Evolutionary conservation across 2,329 filamentous ascomycete species (phyloP), one percentile per base, ranked within the genome.

Genomic region (Hymenoscyphus albidus): DNA sequence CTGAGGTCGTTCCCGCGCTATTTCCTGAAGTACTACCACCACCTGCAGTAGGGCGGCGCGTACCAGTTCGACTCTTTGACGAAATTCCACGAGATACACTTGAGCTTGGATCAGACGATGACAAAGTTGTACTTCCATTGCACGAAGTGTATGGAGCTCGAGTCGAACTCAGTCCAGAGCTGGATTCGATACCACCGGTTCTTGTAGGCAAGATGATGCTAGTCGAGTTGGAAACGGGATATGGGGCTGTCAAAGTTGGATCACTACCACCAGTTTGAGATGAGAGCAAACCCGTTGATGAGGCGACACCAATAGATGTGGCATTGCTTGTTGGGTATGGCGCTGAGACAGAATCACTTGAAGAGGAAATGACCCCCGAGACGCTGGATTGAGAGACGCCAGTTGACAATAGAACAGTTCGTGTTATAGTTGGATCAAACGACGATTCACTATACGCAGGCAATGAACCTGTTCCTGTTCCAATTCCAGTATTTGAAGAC

Each of bases 311-410:
- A 5, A 42, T 40, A 10, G 40, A 60, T 27, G 62, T 59, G 5
- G 60, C 66, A n/a, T 68, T 68, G 4, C 59, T 42, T 10, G 59
- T 63, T 22, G 66, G 62, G 13, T 66, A 67, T 12, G 67, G 67
- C 16, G 40, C 65, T n/a, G 59, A n/a, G 44, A 65, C 61, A 12
- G 51, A 56, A 44, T 14, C 18, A 38, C 32, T 42, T n/a, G 55
- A 27, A 64, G 58, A 51, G 16, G 58, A 58, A 14, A 51, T n/a
- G 22, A 22, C 59, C 10, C 38, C 40, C 16, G 58, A 60, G 27
- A 51, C 22, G 14, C 58, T 51, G 27, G 58, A 32, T 40, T 48
- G 54, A 57, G 58, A 44, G n/a, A 39, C 58, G 51, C 38, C 31
- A 32, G 32, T 64, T 18, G 58, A 42, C 7, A 42, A 61, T 35